Conservation (phyloP, 2,329 filamentous ascomycete genomes). For the Ascochyta clinopodiicola region DNA sequence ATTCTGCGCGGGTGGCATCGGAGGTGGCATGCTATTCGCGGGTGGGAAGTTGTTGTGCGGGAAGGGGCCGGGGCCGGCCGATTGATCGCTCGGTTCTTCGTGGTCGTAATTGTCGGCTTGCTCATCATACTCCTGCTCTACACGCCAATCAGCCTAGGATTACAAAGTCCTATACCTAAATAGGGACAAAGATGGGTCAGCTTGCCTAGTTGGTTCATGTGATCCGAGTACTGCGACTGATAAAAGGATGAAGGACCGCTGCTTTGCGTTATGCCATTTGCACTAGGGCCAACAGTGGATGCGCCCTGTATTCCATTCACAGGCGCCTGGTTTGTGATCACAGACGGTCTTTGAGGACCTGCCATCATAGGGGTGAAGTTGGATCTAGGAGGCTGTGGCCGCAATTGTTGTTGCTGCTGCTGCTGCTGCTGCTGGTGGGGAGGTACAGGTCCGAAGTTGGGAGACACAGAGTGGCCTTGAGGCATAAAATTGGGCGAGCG, state of each 20-base stretch:
- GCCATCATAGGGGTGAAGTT: slow-evolving; percentile 54
- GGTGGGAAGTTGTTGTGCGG: slow-evolving; percentile 61
- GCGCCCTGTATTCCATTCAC: slow-evolving; percentile 48
- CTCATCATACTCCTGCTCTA: slow-evolving; percentile 97
- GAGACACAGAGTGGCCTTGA: slow-evolving; percentile 65
- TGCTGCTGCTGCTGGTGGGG: slow-evolving; percentile 46
- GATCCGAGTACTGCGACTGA: slow-evolving; percentile 86
- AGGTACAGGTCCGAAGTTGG: slow-evolving; percentile 62
- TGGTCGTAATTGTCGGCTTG: slow-evolving; percentile 90
- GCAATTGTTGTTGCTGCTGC: slow-evolving; percentile 32
- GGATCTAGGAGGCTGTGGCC: slow-evolving; percentile 56
- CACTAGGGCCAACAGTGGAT: slow-evolving; percentile 45
- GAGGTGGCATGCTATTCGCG: slow-evolving; percentile 48
- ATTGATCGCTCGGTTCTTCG: slow-evolving; percentile 69
- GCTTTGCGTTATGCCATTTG: slow-evolving; percentile 46
- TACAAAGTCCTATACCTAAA: slow-evolving; percentile 65
- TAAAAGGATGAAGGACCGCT: slow-evolving; percentile 68
- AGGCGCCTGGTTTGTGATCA: slow-evolving; percentile 45
- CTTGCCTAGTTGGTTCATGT: slow-evolving; percentile 96
- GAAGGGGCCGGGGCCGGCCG: slow-evolving; percentile 72
- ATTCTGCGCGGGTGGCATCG: slow-evolving; percentile 47
- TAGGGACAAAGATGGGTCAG: slow-evolving; percentile 60
- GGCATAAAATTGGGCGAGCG: slow-evolving; percentile 68
- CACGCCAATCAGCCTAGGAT: slow-evolving; percentile 71
- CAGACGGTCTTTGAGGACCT: slow-evolving; percentile 48